Evolutionary conservation across 495 filamentous ascomycete species (phyloP), one percentile per base, ranked within the genome.

Genomic region (Baudoinia panamericana): DNA sequence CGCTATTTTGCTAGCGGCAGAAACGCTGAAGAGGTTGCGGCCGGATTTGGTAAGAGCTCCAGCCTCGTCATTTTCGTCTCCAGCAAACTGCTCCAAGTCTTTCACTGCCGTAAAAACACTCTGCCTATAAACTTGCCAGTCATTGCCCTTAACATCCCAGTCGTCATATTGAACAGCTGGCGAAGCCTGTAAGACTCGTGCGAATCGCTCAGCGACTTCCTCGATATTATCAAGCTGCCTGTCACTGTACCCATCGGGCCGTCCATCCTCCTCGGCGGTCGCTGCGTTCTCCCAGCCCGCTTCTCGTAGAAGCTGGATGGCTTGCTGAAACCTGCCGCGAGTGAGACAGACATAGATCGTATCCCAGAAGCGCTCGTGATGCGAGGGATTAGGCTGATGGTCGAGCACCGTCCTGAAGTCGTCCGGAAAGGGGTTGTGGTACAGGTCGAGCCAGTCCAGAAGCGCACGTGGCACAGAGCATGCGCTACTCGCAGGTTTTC

Each of bases 91-190:
- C 29, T 73, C 70, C 9, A 94, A 66, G 29, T 82, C 73, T 9
- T 70, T 67, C 12, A 80, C 62, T 2, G 80, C 72, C 35, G 74
- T 68, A 20, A 72, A 61, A 8, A 82, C 73, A 9, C 75, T 71
- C 39, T 78, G 74, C 33, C 87, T 72, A 53, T 84, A 93, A 13
- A 83, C 48, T 3, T 64, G 69, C 87, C 87, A 95, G 34, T 85
- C 82, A 33, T 66, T 66, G 17, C 73, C 75, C 27, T 67, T 72
- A 26, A 84, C 70, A 48, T 92, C 73, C 86, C 86, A 95, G 45
- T 84, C 70, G 11, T 65, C 65, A 28, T 66, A 57, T 39, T 61
- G 63, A 18, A 72, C 53, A 11, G 72, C 73, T 10, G 87, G 87
- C 49, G 82, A 92, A 18, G 66, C 62, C 46, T 81, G 69, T 13